Evolutionary conservation across 139 green algal species (phyloP).

Genomic region (Zygnema cylindricum): DNA sequence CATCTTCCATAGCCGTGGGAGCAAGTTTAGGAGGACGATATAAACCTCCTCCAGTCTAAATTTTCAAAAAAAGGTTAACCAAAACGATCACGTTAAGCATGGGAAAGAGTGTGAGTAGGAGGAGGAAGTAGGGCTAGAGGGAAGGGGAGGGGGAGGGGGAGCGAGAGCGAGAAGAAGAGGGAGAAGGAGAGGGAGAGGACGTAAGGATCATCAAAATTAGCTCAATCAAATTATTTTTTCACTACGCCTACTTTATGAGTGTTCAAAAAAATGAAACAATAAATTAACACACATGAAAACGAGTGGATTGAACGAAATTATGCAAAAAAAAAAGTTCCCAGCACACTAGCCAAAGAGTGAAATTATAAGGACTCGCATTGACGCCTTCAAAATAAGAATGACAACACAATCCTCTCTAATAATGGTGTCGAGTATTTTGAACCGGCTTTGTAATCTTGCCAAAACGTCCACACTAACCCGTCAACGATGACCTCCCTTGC

Average conservation of each 20-base stretch:
- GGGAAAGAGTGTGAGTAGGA: background rate
- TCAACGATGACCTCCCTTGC: too few relatives aligned
- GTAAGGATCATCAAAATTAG: background rate
- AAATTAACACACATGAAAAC: too few relatives aligned
- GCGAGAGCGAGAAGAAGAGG: background rate
- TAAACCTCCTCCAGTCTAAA: conserved; percentile 49
- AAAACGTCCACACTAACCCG: too few relatives aligned
- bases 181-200: background rate
- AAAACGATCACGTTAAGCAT: background rate
- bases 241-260: too few relatives aligned
- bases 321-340: background rate
- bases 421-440: too few relatives aligned
- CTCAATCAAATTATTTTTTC: background rate
- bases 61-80: background rate
- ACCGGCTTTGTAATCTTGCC: too few relatives aligned
- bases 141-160: background rate
- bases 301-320: background rate
- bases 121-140: background rate
- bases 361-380: too few relatives aligned
- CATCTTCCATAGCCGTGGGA: conserved; percentile 81
- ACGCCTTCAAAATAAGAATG: too few relatives aligned
- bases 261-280: too few relatives aligned
- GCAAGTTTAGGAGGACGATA: conserved; percentile 90
- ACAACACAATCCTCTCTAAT: too few relatives aligned
- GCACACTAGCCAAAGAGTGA: background rate